Base-by-base conservation (phyloP, 345 rosid species). In the Dovyalis caffra region DNA sequence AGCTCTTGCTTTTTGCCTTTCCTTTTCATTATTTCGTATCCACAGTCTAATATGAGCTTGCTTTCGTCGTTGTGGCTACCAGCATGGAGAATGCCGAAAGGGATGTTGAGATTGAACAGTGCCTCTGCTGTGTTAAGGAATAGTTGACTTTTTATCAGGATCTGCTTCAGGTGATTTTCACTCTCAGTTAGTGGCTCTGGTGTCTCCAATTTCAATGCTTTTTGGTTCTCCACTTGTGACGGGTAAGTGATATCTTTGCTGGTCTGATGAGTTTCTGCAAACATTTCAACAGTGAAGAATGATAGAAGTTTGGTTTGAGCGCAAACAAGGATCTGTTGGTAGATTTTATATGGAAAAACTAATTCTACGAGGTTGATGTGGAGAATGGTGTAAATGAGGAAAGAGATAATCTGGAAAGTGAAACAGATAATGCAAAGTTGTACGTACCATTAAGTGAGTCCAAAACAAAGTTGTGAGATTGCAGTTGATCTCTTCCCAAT, bases 11-110 rank as follows among this genome's bases (percentile, higher is more conserved):
- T 85, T 79, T 83, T 84, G 8, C 99, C 97, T 75, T 85, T 91
- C 70, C 97, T 83, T 82, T 82, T 95, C 93, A 88, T 89, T 71
- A 95, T 64, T 75, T 95, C 98, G 18, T 89, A 90, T 63, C 93
- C 93, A 18, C 97, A 89, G 79, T 93, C 99, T 31, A 90, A 66
- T 64, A 78, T 58, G 69, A 90, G 87, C 67, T 84, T 93, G 85
- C 82, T 86, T 51, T 88, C 86, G 74, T 84, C 83, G 35, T 83
- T 86, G 14, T 62, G 84, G 12, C 61, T 81, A 0, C 76, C 60
- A 35, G 45, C 69, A 11, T 77, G 72, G 66, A 80, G 85, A 66
- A 81, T 69, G 81, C 57, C 76, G 45, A 67, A 68, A 49, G 95
- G 90, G 71, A 87, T 89, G 84, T 86, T 83, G 72, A 93, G 90